A percentile compares a stretch with the other conserved stretches of the same genome.
These are phyloP conservation scores for Tagetes erecta DNA, from an alignment of 129 eudicot genomes.

Conservation along the genomic window DNA sequence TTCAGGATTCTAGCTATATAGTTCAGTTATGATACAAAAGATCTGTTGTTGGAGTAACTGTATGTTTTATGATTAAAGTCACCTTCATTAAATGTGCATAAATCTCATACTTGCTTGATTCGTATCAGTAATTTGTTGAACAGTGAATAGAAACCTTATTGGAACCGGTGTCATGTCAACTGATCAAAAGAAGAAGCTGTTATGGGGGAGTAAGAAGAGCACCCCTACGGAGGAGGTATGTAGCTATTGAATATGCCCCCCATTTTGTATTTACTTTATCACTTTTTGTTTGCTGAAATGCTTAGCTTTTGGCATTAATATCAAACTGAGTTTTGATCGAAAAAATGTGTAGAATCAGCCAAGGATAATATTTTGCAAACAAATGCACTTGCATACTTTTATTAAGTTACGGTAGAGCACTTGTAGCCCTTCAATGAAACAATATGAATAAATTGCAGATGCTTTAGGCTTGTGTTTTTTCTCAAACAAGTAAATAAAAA, in stretches of 20 bases:
- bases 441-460: too few species aligned
- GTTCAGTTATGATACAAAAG: background rate
- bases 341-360: background rate
- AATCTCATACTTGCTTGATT: background rate
- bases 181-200: conserved; percentile 96
- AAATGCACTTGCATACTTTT: background rate
- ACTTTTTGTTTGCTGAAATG: background rate
- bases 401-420: background rate
- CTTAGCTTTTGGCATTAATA: background rate
- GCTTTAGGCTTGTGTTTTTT: background rate
- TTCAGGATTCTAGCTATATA: background rate
- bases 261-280: background rate
- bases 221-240: conserved; percentile 86
- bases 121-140: background rate
- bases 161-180: conserved; percentile 89
- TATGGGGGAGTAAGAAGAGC: conserved; percentile 94
- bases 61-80: background rate
- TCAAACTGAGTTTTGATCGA: background rate
- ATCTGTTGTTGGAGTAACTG: background rate
- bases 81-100: background rate
- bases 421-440: too few species aligned
- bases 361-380: background rate
- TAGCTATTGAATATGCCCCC: conserved; percentile 8
- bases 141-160: conserved; percentile 83
- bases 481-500: too few species aligned